Evolutionary conservation across 129 eudicot species (phyloP).

Genomic region (Heracleum sosnowskyi): DNA sequence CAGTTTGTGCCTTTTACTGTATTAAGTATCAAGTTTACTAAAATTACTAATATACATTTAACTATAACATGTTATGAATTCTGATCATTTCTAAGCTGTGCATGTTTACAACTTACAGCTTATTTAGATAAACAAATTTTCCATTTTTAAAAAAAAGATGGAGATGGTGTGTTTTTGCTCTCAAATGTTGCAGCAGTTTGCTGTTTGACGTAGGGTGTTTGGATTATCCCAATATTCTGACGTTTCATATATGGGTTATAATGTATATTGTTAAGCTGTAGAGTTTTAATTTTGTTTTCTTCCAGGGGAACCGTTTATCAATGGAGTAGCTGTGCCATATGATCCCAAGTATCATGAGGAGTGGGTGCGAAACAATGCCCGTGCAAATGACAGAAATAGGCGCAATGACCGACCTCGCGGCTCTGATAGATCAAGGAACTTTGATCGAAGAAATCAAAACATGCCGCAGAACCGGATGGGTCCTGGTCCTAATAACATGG

Average conservation of each 20-base stretch:
- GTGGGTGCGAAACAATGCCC: slow-evolving; percentile 87
- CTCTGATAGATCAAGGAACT: slow-evolving; percentile 75
- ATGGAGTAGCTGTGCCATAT: slow-evolving; percentile 88
- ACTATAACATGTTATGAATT: background rate
- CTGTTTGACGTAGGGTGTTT: background rate
- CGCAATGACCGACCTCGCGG: slow-evolving; percentile 89
- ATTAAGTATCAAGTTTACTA: background rate
- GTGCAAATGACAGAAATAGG: slow-evolving; percentile 84
- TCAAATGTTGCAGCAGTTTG: background rate
- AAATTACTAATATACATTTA: background rate
- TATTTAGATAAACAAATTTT: no score
- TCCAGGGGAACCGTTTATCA: slow-evolving; percentile 90
- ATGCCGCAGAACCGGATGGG: slow-evolving; percentile 34
- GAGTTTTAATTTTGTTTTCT: background rate
- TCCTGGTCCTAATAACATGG: slow-evolving; percentile 15
- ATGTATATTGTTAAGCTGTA: background rate
- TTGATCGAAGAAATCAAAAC: slow-evolving; percentile 65
- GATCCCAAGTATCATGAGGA: slow-evolving; percentile 98
- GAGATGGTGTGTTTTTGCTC: no score
- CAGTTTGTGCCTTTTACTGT: no score
- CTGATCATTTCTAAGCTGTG: background rate
- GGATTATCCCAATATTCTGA: background rate
- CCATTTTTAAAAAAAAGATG: no score
- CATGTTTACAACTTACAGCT: background rate
- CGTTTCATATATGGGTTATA: background rate